Conservation (phyloP, 495 filamentous ascomycete genomes). For the Eremomyces bilateralis region DNA sequence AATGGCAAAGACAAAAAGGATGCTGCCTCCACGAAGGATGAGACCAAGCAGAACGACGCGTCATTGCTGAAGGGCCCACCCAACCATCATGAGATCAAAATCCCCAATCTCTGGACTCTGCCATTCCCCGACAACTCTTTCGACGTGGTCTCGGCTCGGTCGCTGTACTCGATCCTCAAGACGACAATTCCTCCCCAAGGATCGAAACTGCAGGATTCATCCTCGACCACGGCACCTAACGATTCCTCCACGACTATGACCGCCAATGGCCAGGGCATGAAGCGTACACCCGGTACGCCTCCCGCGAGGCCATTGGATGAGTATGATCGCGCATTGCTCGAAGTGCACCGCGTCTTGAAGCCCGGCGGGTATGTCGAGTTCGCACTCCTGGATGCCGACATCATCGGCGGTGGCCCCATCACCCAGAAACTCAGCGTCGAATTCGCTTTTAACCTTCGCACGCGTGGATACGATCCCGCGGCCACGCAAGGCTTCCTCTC, state of each 20-base stretch:
- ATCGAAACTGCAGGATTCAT: too few species aligned
- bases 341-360: slow-evolving; percentile 78
- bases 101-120: slow-evolving; percentile 51
- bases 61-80: slow-evolving; percentile 47
- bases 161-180: slow-evolving; percentile 62
- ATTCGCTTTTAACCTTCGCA: slow-evolving; percentile 72
- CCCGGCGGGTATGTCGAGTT: slow-evolving; percentile 88
- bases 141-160: slow-evolving; percentile 79
- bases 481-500: slow-evolving; percentile 62
- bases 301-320: slow-evolving; percentile 35
- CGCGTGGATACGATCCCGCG: slow-evolving; percentile 63
- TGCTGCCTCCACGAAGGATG: slow-evolving; percentile 36
- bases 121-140: slow-evolving; percentile 81
- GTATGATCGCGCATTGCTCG: slow-evolving; percentile 63
- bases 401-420: slow-evolving; percentile 59
- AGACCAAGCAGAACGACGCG: slow-evolving; percentile 35
- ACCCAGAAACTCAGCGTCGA: slow-evolving; percentile 66
- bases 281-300: too few species aligned
- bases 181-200: too few species aligned
- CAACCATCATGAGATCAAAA: slow-evolving; percentile 66
- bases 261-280: slow-evolving; percentile 3
- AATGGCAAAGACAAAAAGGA: too few species aligned
- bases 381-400: slow-evolving; percentile 66
- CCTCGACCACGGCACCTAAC: too few species aligned
- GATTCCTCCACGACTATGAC: slow-evolving; percentile 6